Evolutionary conservation across 176 grass and related monocot genomes (phyloP), one percentile per base, ranked within the genome.

Genomic region (Stipa capillata): DNA sequence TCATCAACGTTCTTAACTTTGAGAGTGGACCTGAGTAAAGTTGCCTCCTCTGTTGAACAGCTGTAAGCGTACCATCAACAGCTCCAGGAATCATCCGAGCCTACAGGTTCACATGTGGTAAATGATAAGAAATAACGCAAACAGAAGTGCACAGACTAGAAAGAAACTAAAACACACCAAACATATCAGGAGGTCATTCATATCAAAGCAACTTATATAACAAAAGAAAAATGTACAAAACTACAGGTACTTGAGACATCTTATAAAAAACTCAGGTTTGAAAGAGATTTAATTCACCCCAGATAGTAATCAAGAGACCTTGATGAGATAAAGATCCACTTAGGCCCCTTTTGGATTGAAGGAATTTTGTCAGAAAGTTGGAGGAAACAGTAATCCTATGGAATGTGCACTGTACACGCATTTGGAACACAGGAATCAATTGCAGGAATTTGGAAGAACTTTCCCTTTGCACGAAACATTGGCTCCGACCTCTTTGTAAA

Each of bases 1-100:
- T 99, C 97, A 99, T 96, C 70, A 99, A 55, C 71, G 85, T 99
- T 85, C 97, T 83, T 89, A 99, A 77, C 40, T 99, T 99, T 21
- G 97, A 99, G 7, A 99, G 79, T 69, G 97, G 69, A 56, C 74
- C 84, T 72, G 97, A 82, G 49, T 96, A 96, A 86, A 99, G 88
- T 25, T 99, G 97, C 42, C 97, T 67, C 79, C 97, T 96, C 45
- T 99, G 97, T 61, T 85, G 82, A 87, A 91, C 83, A 37, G 90
- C 85, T 28, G 90, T 79, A 54, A 82, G 79, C n/a, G 88, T 83
- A 42, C 92, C 97, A 79, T 99, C 97, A 65, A 91, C 91, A 66
- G 96, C 82, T 85, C 88, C 97, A 65, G 92, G 82, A 58, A 99
- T 70, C 32, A 89, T 72, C 44, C 83, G 73, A 51, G 71, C 58